These are phyloP conservation scores for Blastobotrys illinoisensis DNA, from an alignment of 1,139 yeast species.

Conservation along the genomic window DNA sequence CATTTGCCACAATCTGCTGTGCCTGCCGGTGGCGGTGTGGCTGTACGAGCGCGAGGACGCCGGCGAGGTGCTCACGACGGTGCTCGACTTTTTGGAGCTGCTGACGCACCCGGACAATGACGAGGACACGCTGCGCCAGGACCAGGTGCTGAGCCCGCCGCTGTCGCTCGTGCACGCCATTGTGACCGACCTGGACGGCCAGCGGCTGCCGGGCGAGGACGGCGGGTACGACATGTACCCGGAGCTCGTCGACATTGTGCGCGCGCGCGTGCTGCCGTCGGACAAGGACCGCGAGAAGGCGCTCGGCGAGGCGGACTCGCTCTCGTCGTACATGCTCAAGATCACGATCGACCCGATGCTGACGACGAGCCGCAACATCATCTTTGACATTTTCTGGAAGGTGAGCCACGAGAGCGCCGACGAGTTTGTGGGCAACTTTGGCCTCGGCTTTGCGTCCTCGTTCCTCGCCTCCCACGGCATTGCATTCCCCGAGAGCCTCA, in stretches of 20 bases:
- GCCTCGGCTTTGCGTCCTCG: constrained; percentile 30
- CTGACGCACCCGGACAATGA: constrained; percentile 11
- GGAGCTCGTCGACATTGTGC: constrained; percentile 8
- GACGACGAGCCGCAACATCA: constrained; percentile 17
- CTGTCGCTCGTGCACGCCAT: constrained; percentile 15
- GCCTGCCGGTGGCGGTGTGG: constrained; percentile 15
- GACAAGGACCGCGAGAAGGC: constrained; percentile 17
- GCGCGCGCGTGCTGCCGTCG: constrained; percentile 16
- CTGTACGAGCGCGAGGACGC: constrained; percentile 10
- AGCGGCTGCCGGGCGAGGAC: not conserved
- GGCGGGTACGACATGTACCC: not conserved
- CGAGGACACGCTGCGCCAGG: constrained; percentile 9
- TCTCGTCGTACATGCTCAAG: constrained; percentile 16
- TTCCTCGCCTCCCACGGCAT: constrained; percentile 25
- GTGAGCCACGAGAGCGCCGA: constrained; percentile 17
- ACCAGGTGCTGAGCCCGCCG: constrained; percentile 15
- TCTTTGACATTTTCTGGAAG: constrained; percentile 22
- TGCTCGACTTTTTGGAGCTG: constrained; percentile 10
- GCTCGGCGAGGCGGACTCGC: constrained; percentile 18
- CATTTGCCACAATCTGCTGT: constrained; percentile 16
- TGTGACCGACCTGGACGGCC: constrained; percentile 8
- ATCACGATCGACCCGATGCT: constrained; percentile 18
- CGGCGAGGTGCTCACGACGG: constrained; percentile 5
- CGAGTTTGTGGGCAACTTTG: constrained; percentile 25
- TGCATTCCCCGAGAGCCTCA: constrained; percentile 16